A percentile compares a stretch with the other conserved stretches of the same genome.
Conservation (phyloP, 1,139 yeast genomes). For the Yamadazyma mexicana region DNA sequence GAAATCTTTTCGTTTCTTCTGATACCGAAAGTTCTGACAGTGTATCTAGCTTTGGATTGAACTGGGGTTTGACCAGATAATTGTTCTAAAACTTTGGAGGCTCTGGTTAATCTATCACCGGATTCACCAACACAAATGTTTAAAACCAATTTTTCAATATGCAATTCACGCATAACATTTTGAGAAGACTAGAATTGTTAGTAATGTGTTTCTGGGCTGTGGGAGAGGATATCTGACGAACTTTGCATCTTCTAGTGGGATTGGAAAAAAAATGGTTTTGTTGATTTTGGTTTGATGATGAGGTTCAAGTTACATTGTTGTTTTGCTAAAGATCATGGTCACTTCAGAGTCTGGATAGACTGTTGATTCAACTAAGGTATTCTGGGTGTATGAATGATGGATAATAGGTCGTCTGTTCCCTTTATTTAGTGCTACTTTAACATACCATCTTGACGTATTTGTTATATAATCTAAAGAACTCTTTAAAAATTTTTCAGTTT, state of each 20-base stretch:
- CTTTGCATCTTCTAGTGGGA: not conserved
- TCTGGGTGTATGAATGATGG: not conserved
- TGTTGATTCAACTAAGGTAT: no score
- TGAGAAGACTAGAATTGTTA: slow-evolving; percentile 31
- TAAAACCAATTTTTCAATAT: slow-evolving; percentile 98
- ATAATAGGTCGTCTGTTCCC: not conserved
- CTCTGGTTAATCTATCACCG: slow-evolving; percentile 99
- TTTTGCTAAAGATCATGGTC: no score
- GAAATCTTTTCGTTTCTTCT: slow-evolving; percentile 99
- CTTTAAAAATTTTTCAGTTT: slow-evolving; percentile 11
- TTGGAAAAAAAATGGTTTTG: no score
- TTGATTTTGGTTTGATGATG: no score
- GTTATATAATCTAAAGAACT: slow-evolving; percentile 4
- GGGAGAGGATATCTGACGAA: not conserved
- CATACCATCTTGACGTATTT: slow-evolving; percentile 25
- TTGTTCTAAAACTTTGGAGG: slow-evolving; percentile 99
- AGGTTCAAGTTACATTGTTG: no score
- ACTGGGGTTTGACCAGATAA: slow-evolving; percentile 99
- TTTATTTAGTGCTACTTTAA: slow-evolving; percentile 4
- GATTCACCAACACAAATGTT: slow-evolving; percentile 99
- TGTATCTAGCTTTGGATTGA: slow-evolving; percentile 99
- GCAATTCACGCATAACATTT: slow-evolving; percentile 94
- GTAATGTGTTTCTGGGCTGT: slow-evolving; percentile 9
- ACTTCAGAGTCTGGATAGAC: no score
- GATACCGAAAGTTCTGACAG: slow-evolving; percentile 99